Evolutionary conservation across 192 early-diverging fungal species (phyloP).

Genomic region (Linnemannia zychae): DNA sequence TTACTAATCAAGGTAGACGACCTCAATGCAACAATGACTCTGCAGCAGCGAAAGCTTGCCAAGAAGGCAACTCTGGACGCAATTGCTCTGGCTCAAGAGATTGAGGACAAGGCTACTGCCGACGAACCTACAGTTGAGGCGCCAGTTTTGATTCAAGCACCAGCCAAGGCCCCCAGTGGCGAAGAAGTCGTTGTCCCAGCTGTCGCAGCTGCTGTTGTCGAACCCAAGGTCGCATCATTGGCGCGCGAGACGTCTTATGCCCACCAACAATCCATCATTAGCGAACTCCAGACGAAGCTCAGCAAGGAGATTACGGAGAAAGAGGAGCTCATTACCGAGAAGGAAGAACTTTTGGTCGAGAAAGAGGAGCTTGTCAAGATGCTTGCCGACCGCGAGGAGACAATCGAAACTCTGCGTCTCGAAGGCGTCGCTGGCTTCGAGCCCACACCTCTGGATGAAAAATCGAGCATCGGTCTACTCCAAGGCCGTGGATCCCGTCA

Average conservation of each 20-base stretch:
- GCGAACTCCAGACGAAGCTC: constrained; percentile 46
- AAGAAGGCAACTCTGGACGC: constrained; percentile 51
- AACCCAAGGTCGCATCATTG: constrained; percentile 42
- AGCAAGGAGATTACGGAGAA: constrained; percentile 45
- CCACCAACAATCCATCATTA: constrained; percentile 51
- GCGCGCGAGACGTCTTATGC: constrained; percentile 54
- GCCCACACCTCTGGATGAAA: constrained; percentile 14
- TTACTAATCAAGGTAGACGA: constrained; percentile 70
- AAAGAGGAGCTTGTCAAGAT: constrained; percentile 68
- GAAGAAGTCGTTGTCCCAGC: constrained; percentile 12
- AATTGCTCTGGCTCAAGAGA: constrained; percentile 38
- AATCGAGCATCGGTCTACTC: constrained; percentile 13
- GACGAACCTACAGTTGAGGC: background rate
- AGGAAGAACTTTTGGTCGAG: constrained; percentile 65
- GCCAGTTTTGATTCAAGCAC: constrained; percentile 35
- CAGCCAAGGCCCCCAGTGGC: background rate
- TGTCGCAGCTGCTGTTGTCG: constrained; percentile 1
- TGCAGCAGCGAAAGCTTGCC: constrained; percentile 53
- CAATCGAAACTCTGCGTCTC: constrained; percentile 66
- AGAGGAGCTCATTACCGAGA: constrained; percentile 54
- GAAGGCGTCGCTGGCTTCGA: constrained; percentile 51
- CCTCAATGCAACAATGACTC: constrained; percentile 61
- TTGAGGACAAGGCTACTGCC: constrained; percentile 22
- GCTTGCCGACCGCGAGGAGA: constrained; percentile 68
- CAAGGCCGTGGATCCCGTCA: constrained; percentile 6